Conservation (phyloP, 306 rosid genomes). For the Parietaria judaica region DNA sequence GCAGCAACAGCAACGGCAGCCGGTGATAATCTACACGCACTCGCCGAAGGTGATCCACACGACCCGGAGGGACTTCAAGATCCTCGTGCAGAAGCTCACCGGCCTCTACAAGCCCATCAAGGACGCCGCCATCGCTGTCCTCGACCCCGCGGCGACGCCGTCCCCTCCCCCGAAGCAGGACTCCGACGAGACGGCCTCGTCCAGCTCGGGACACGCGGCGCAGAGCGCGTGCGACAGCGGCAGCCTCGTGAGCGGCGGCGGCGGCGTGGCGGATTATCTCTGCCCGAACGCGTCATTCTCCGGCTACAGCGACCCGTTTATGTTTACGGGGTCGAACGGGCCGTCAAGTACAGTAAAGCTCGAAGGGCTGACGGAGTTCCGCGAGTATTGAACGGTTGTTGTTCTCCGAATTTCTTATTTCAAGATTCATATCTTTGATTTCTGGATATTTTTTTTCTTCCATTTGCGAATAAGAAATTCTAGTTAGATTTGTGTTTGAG, state of each 20-base stretch:
- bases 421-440: not conserved
- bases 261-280: slow-evolving; percentile 28
- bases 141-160: not conserved
- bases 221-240: too few species aligned
- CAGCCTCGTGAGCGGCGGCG: not conserved
- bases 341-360: not conserved
- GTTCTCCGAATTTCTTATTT: not conserved
- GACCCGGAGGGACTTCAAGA: slow-evolving; percentile 62
- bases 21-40: slow-evolving; percentile 65
- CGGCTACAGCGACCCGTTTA: not conserved
- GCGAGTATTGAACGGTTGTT: not conserved
- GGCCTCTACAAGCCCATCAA: slow-evolving; percentile 24
- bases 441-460: not conserved
- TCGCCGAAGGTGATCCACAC: slow-evolving; percentile 81
- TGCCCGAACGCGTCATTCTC: slow-evolving; percentile 23
- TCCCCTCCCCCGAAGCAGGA: not conserved
- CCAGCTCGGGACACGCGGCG: too few species aligned
- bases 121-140: not conserved
- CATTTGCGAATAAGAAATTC: not conserved
- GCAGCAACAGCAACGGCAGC: slow-evolving; percentile 30
- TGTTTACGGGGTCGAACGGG: not conserved
- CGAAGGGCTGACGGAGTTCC: not conserved
- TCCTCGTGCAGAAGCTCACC: slow-evolving; percentile 83
- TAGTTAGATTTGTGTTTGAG: not conserved
- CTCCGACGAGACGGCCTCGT: not conserved